Evolutionary conservation across 768 basidiomycete species (phyloP), one percentile per base, ranked within the genome.

Genomic region (Tylopilus sp.): DNA sequence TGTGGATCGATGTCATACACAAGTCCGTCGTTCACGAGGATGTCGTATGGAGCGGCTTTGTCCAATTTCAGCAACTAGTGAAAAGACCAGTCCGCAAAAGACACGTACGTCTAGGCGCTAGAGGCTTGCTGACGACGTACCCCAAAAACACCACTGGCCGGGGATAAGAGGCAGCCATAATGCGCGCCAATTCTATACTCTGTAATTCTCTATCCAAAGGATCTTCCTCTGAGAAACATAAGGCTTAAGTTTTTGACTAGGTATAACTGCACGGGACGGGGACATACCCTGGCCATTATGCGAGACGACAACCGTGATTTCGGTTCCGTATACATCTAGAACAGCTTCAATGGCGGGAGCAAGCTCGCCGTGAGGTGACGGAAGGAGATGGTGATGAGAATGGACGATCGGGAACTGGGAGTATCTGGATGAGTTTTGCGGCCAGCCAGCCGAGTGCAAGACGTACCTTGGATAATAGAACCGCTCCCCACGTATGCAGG

Each of bases 321-420:
- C 77, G 1, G 83, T 85, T 1, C 91, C 91, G 56, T 83, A 86
- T 7, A 91, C 75, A 46, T 93, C 86, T 13, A 95, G 71, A 3
- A 88, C 77, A 3, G 91, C 91, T 67, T 91, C 88, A 28, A 95
- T 95, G 2, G 91, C 91, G 0, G 91, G 91, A 3, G 91, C 91
- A 22, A 95, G 81, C 65, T 94, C 92, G 8, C 89, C 88, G 50
- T 79, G 66, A 18, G 93, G 93, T 1, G 91, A 94, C 0, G 93
- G 92, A 36, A 95, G 77, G 1, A 95, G 75, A 62, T 94, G 89
- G 62, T 95, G 93, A 13, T 80, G 83, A 2, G 91, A 88, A 57
- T 83, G 83, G 59, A 95, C 75, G 64, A 95, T 95, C 0, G 93
- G 92, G 71, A 91, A 95, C 83, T 92, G 54, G 5, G 40, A 38